phyloP scores from a whole-genome alignment of 2,329 filamentous ascomycete species.

The Trichothecium sympodiale region DNA sequence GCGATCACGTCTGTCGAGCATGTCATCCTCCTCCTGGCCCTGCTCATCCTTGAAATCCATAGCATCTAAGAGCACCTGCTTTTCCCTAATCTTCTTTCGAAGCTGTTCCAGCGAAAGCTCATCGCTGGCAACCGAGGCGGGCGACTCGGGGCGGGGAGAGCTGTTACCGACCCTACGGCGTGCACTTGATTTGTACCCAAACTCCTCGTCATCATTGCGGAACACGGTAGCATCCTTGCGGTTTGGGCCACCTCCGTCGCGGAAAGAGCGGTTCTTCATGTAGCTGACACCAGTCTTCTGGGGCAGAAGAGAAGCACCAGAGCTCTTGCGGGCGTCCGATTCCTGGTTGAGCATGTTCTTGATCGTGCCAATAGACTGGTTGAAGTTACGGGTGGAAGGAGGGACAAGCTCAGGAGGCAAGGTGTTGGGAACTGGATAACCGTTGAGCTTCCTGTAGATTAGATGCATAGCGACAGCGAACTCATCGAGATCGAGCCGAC shows the following conservation, averaged over 20 bases:
- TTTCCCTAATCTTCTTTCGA: slow-evolving; percentile 85
- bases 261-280: slow-evolving; percentile 89
- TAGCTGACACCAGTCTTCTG: slow-evolving; percentile 98
- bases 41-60: slow-evolving; percentile 95
- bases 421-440: slow-evolving; percentile 79
- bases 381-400: slow-evolving; percentile 87
- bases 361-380: slow-evolving; percentile 83
- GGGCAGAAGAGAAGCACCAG: slow-evolving; percentile 80
- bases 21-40: slow-evolving; percentile 79
- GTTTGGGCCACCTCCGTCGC: slow-evolving; percentile 46
- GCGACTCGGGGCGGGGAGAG: slow-evolving; percentile 72
- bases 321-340: slow-evolving; percentile 79
- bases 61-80: slow-evolving; percentile 86
- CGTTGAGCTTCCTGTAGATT: slow-evolving; percentile 94
- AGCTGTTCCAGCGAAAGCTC: slow-evolving; percentile 80
- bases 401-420: slow-evolving; percentile 88
- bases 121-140: slow-evolving; percentile 55
- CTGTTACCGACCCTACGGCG: slow-evolving; percentile 72
- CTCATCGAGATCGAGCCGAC: slow-evolving; percentile 87
- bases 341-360: slow-evolving; percentile 84
- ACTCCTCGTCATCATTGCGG: slow-evolving; percentile 88
- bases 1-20: slow-evolving; percentile 79
- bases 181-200: slow-evolving; percentile 89
- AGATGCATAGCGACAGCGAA: slow-evolving; percentile 98
- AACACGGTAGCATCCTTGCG: slow-evolving; percentile 95